Evolutionary conservation across 495 filamentous ascomycete species (phyloP).

Genomic region (Neurospora sp.): DNA sequence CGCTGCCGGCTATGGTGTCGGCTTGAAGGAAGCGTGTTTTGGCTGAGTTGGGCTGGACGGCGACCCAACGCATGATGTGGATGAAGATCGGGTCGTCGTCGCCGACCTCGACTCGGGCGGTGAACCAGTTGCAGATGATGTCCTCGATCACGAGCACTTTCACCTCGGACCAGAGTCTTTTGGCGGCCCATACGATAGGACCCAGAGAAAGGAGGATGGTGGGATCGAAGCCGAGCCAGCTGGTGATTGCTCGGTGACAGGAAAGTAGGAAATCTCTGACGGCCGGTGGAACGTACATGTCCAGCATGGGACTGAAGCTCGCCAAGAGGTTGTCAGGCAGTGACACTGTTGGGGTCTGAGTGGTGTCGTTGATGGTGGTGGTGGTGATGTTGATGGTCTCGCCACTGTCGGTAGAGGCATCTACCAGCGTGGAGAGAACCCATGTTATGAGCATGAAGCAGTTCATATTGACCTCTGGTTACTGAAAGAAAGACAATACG

Average conservation of each 20-base stretch:
- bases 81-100: slow-evolving; percentile 50
- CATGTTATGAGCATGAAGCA: neutral
- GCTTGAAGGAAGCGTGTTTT: slow-evolving; percentile 47
- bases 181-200: slow-evolving; percentile 29
- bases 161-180: slow-evolving; percentile 24
- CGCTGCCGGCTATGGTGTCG: slow-evolving; percentile 28
- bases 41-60: slow-evolving; percentile 40
- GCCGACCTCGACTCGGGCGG: slow-evolving; percentile 44
- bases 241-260: slow-evolving; percentile 18
- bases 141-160: slow-evolving; percentile 11
- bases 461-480: neutral
- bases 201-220: slow-evolving; percentile 23
- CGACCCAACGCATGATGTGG: slow-evolving; percentile 52
- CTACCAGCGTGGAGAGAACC: neutral
- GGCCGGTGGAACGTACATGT: slow-evolving; percentile 8
- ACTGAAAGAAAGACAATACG: neutral
- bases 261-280: slow-evolving; percentile 10
- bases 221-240: slow-evolving; percentile 28
- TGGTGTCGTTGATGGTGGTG: slow-evolving; percentile 10
- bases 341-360: slow-evolving; percentile 2
- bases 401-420: neutral
- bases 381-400: slow-evolving; percentile 15
- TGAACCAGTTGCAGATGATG: slow-evolving; percentile 36
- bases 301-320: slow-evolving; percentile 17
- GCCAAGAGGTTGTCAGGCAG: slow-evolving; percentile 16